phyloP scores from a whole-genome alignment of 2,329 filamentous ascomycete genomes.

The Diaporthe aspalathi region DNA sequence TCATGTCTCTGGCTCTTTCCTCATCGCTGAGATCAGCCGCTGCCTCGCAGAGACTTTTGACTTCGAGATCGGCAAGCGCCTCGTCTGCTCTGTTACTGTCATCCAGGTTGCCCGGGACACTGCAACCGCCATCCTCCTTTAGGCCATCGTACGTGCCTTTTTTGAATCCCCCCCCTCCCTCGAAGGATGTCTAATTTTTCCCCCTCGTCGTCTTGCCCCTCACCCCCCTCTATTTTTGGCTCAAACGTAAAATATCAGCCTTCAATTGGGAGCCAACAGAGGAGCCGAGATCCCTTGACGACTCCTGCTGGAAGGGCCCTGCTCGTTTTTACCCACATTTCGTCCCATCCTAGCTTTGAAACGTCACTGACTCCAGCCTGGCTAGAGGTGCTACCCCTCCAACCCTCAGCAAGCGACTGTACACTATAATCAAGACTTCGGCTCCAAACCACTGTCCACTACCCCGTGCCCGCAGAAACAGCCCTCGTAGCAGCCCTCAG shows the following conservation, averaged over 20 bases:
- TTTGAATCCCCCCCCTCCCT: not conserved
- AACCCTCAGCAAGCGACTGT: conserved; percentile 33
- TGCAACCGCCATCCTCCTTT: conserved; percentile 10
- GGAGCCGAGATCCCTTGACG: not conserved
- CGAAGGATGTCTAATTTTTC: not conserved
- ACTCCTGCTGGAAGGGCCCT: not conserved
- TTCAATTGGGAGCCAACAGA: not conserved
- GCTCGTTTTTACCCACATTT: conserved; percentile 30
- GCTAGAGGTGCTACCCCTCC: conserved; percentile 30
- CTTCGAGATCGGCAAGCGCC: conserved; percentile 30
- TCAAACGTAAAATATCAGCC: conserved; percentile 13
- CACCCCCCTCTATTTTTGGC: not conserved
- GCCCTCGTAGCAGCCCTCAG: conserved; percentile 39
- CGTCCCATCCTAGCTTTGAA: conserved; percentile 15
- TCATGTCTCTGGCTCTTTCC: conserved; percentile 38
- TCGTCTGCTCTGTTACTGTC: conserved; percentile 12
- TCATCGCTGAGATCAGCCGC: conserved; percentile 37
- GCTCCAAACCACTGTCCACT: conserved; percentile 29
- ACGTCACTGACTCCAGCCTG: conserved; percentile 35
- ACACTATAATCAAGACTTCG: conserved; percentile 36
- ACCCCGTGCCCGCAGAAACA: conserved; percentile 36
- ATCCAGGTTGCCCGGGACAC: conserved; percentile 24
- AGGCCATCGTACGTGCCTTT: conserved; percentile 34
- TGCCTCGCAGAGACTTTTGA: conserved; percentile 35
- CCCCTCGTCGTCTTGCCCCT: too few species aligned